Base-by-base conservation (phyloP, 2,329 filamentous ascomycete genomes). In the Paecilomyces sp. region DNA sequence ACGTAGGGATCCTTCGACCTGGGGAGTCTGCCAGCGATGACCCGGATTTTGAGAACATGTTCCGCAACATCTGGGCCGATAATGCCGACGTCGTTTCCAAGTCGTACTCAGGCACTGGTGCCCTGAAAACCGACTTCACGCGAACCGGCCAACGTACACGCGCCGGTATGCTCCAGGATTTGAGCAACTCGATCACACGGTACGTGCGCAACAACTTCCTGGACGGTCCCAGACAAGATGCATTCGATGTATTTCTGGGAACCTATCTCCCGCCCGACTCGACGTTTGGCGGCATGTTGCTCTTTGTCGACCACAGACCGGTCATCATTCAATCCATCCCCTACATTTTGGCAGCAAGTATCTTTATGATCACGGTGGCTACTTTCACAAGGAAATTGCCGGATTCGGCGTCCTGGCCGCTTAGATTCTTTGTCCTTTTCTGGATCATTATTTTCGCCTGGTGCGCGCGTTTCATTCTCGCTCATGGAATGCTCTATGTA, bases 21-120 rank as follows among this genome's bases (percentile, higher is more conserved):
- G 92, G 92, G 58, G 85, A 93, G 68, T 87, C 83, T 24, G 92
- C 94, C 66, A 86, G 87, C 60, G 89, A 92, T 67, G 91, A 97
- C 69, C 79, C 83, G 12, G 85, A 83, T 0, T 99, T 99, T 72
- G 92, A 97, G 75, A 82, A 89, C 67, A 80, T 97, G 60, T 99
- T 97, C 85, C 91, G 94, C 66, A 97, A 97, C 75, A 82, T 97
- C 15, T 99, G 94, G 94, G 94, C 94, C 31, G 94, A 99, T 77
- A 99, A 99, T 70, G 94, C 95, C 59, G 94, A 99, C 73, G 89
- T 95, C 25, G 92, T 99, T 34, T 96, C 92, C 18, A 88, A 86
- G 66, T 88, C 91, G 0, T 99, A 99, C 75, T 94, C 94, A 1
- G 94, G 94, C 58, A 99, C 95, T 0, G 95, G 94, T 2, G 94